phyloP scores from a whole-genome alignment of 2,329 filamentous ascomycete genomes.

The Penicillium sp. region DNA sequence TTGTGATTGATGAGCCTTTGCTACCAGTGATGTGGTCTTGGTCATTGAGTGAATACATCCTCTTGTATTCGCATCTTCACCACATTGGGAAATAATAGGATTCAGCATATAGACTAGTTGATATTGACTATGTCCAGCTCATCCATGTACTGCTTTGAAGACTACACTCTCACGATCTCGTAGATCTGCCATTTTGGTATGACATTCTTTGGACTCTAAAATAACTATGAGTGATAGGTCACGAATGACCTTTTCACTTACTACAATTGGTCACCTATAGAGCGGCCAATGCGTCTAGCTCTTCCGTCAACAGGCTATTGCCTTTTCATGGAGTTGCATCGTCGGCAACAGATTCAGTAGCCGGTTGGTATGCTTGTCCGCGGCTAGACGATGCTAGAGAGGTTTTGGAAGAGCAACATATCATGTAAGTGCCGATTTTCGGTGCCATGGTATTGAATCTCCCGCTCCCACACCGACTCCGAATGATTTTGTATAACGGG shows the following conservation, averaged over 20 bases:
- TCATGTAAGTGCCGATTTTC: not conserved
- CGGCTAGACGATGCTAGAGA: too few species aligned
- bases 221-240: not conserved
- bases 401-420: not conserved
- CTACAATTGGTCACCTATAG: not conserved
- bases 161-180: not conserved
- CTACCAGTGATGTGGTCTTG: too few species aligned
- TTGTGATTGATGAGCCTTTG: not conserved
- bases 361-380: not conserved
- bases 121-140: not conserved
- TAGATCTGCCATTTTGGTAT: not conserved
- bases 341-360: constrained; percentile 1
- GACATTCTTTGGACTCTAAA: not conserved
- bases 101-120: too few species aligned
- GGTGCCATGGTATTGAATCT: not conserved
- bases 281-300: not conserved
- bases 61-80: too few species aligned
- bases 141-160: not conserved
- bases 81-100: too few species aligned
- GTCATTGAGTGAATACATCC: too few species aligned
- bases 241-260: not conserved
- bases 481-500: not conserved
- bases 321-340: not conserved
- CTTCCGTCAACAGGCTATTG: not conserved
- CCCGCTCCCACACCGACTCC: not conserved